These are phyloP conservation scores for Helichrysum umbraculigerum DNA, from an alignment of 129 eudicot species.

Conservation along the genomic window DNA sequence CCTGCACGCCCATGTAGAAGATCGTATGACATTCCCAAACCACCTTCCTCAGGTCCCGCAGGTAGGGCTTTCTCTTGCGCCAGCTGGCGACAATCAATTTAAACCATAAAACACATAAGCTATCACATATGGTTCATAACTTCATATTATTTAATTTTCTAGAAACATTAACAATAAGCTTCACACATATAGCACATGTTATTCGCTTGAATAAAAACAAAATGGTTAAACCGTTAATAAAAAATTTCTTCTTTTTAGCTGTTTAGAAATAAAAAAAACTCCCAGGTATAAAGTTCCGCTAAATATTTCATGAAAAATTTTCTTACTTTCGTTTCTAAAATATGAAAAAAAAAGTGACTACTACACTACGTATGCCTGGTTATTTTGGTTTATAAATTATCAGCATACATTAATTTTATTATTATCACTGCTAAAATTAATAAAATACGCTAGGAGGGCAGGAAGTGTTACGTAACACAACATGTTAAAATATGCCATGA, in stretches of 20 bases:
- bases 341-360: too few relatives aligned
- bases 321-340: too few relatives aligned
- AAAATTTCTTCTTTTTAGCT: background rate
- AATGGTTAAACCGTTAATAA: background rate
- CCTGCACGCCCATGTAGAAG: constrained; percentile 91
- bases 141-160: background rate
- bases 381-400: background rate
- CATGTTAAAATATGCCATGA: background rate
- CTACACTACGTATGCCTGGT: too few relatives aligned
- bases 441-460: background rate
- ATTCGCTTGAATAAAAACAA: background rate
- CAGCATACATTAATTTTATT: background rate
- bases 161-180: background rate
- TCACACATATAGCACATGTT: too few relatives aligned
- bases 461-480: background rate
- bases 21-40: constrained; percentile 94
- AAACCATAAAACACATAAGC: constrained; percentile 13
- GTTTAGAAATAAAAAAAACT: too few relatives aligned
- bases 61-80: constrained; percentile 91
- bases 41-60: constrained; percentile 90
- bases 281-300: too few relatives aligned
- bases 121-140: background rate
- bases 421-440: background rate
- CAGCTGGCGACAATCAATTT: constrained; percentile 35
- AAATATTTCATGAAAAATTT: too few relatives aligned